Evolutionary conservation across 345 rosid genomes (phyloP).

Genomic region (Eucalyptus caleyi): DNA sequence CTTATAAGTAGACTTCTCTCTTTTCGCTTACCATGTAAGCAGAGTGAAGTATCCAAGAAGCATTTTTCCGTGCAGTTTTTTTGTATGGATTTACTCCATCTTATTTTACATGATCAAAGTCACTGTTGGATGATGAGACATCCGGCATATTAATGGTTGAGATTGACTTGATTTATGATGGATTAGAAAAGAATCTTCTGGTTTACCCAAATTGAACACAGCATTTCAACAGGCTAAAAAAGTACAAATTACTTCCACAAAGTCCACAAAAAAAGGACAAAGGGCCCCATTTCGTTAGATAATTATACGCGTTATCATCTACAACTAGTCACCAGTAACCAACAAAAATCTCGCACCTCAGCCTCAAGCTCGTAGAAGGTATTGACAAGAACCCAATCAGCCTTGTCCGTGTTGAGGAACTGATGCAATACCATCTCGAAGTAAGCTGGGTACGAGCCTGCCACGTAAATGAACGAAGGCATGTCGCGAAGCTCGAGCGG

Average conservation of each 20-base stretch:
- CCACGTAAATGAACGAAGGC: conserved; percentile 38
- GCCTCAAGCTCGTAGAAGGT: conserved; percentile 30
- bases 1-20: not conserved
- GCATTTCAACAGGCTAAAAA: not conserved
- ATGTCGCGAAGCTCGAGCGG: conserved; percentile 35
- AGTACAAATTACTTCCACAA: not conserved
- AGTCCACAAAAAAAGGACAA: not conserved
- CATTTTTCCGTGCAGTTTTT: not conserved
- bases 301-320: not conserved
- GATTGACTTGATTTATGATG: not conserved
- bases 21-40: not conserved
- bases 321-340: not conserved
- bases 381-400: conserved; percentile 33
- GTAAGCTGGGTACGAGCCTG: conserved; percentile 36
- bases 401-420: conserved; percentile 28
- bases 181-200: not conserved
- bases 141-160: not conserved
- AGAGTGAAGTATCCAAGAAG: not conserved
- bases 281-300: not conserved
- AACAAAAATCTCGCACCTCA: conserved; percentile 9
- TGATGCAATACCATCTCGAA: conserved; percentile 40
- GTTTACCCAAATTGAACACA: not conserved
- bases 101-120: not conserved
- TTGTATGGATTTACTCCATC: not conserved
- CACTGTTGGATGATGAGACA: not conserved